phyloP scores from a whole-genome alignment of 192 early-diverging fungal species.

The Backusella tarrabulga region DNA sequence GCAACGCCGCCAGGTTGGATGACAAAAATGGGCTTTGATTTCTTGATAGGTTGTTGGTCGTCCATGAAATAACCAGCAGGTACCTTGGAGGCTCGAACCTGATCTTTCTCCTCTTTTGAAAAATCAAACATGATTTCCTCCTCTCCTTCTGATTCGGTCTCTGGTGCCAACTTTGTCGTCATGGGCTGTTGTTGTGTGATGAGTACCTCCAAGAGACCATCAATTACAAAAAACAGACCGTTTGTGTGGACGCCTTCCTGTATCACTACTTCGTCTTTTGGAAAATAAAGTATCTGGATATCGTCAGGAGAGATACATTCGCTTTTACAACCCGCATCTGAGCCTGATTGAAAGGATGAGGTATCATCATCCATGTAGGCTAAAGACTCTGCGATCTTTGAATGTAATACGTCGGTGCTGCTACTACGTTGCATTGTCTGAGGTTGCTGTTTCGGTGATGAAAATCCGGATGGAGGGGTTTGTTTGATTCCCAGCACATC shows the following conservation, averaged over 20 bases:
- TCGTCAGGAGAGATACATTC: constrained; percentile 43
- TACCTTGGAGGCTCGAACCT: constrained; percentile 16
- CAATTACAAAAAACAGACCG: constrained; percentile 93
- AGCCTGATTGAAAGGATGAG: constrained; percentile 10
- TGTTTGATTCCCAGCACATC: constrained; percentile 48
- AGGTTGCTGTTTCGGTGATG: not conserved
- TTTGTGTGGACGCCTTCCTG: constrained; percentile 79
- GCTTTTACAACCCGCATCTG: constrained; percentile 6
- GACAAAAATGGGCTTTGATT: constrained; percentile 57
- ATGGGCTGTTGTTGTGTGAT: constrained; percentile 34
- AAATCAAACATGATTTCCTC: not conserved
- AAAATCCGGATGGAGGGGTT: not conserved
- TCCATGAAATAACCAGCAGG: constrained; percentile 23
- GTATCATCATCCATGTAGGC: constrained; percentile 4
- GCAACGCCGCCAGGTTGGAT: constrained; percentile 85
- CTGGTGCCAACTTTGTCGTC: not conserved
- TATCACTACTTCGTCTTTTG: constrained; percentile 69
- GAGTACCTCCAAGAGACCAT: constrained; percentile 79
- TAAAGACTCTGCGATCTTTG: not conserved
- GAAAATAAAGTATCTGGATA: constrained; percentile 72
- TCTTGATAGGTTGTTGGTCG: not conserved
- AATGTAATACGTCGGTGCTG: not conserved
- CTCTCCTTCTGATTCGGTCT: not conserved
- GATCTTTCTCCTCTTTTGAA: not conserved
- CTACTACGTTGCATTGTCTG: not conserved